phyloP scores from a whole-genome alignment of 768 basidiomycete species.

The Panellus pusillus region DNA sequence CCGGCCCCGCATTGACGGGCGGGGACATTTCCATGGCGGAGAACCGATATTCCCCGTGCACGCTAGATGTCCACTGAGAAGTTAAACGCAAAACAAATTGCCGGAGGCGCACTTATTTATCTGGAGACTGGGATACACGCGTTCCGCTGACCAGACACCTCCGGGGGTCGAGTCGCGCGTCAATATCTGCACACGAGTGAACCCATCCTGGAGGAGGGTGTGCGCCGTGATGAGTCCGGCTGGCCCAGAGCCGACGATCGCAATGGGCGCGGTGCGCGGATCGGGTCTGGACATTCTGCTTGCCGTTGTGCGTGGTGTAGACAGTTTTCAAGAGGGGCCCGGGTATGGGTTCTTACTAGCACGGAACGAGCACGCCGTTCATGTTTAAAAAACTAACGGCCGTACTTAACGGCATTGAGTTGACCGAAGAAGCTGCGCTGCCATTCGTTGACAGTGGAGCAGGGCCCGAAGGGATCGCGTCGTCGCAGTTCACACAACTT shows the following conservation, averaged over 20 bases:
- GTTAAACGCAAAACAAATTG: not conserved
- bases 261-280: conserved; percentile 27
- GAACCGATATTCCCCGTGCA: conserved; percentile 64
- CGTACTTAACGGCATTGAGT: no score
- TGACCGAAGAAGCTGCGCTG: no score
- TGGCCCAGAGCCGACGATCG: conserved; percentile 58
- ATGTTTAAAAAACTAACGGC: no score
- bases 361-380: no score
- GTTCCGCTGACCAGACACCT: conserved; percentile 58
- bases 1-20: conserved; percentile 33
- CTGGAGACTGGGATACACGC: conserved; percentile 55
- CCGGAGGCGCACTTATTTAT: conserved; percentile 56
- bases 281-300: conserved; percentile 1
- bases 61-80: conserved; percentile 35
- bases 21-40: conserved; percentile 54
- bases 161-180: conserved; percentile 55
- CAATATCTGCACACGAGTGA: conserved; percentile 52
- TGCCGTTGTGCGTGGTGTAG: no score
- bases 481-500: no score
- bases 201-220: conserved; percentile 56
- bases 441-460: no score
- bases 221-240: conserved; percentile 63
- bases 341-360: no score
- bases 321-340: no score
- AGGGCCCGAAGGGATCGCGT: no score